phyloP scores from a whole-genome alignment of 2,329 filamentous ascomycete species.

The Colletotrichum eleusines region DNA sequence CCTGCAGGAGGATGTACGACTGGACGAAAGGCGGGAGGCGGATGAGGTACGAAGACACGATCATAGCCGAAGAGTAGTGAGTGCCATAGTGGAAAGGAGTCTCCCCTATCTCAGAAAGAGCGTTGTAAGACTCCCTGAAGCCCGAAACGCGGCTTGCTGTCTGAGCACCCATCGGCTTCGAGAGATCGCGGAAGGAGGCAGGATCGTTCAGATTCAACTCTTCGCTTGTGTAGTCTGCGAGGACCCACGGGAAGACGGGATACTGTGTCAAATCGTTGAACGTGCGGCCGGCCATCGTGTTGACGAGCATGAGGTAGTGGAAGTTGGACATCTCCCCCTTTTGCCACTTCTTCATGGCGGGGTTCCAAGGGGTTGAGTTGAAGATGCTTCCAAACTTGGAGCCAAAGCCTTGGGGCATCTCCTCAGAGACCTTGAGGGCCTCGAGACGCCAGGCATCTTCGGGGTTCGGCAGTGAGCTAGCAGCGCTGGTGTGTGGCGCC shows the following conservation, averaged over 20 bases:
- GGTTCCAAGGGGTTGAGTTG: constrained; percentile 83
- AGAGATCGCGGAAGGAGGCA: constrained; percentile 87
- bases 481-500: constrained; percentile 82
- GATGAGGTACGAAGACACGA: constrained; percentile 95
- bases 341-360: constrained; percentile 89
- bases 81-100: constrained; percentile 97
- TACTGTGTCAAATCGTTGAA: constrained; percentile 99
- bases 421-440: constrained; percentile 76
- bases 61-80: constrained; percentile 99
- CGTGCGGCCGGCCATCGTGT: constrained; percentile 95
- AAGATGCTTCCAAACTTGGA: constrained; percentile 95
- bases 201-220: constrained; percentile 90
- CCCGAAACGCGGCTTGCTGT: constrained; percentile 79
- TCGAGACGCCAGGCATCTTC: constrained; percentile 96
- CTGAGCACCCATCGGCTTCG: constrained; percentile 97
- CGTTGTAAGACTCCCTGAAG: constrained; percentile 86
- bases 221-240: constrained; percentile 95
- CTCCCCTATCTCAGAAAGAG: constrained; percentile 91
- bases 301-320: constrained; percentile 98
- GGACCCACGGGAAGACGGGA: constrained; percentile 96
- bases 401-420: constrained; percentile 74
- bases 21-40: constrained; percentile 96
- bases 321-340: constrained; percentile 98
- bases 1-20: constrained; percentile 92
- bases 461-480: constrained; percentile 76